A percentile compares a stretch with the other conserved stretches of the same genome.
Evolutionary conservation across 345 rosid species (phyloP).

Genomic region (Populus davidiana): DNA sequence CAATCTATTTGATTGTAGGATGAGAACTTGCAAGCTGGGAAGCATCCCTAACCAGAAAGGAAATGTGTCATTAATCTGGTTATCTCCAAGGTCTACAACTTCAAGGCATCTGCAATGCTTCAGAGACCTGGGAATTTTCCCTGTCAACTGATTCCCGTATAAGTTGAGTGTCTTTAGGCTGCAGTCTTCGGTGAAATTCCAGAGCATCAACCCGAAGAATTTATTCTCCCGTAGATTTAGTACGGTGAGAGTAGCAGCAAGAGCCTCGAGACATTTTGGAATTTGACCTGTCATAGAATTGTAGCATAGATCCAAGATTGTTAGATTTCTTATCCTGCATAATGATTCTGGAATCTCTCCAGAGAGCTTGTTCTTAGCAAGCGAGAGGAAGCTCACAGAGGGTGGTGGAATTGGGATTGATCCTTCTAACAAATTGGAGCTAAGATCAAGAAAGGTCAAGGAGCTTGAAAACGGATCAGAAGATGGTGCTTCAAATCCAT

Average conservation of each 20-base stretch:
- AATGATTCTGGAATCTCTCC: background rate
- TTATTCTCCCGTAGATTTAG: background rate
- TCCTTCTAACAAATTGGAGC: background rate
- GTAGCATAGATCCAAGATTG: background rate
- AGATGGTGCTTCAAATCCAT: background rate
- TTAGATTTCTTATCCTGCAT: background rate
- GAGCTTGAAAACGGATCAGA: background rate
- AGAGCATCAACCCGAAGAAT: background rate
- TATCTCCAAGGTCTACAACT: background rate
- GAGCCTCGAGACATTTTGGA: background rate
- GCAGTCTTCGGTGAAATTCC: background rate
- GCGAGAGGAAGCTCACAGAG: background rate
- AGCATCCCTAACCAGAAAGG: background rate
- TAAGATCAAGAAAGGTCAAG: background rate
- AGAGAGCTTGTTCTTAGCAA: background rate
- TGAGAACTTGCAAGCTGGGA: background rate
- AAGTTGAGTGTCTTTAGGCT: background rate
- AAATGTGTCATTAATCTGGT: background rate
- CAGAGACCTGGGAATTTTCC: background rate
- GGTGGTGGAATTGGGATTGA: background rate
- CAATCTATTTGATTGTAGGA: background rate
- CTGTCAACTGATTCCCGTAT: background rate
- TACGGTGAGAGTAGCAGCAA: background rate
- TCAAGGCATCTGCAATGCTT: background rate
- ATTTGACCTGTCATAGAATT: background rate